These are phyloP conservation scores for Barnettozyma wickerhamii DNA, from an alignment of 805 yeast species.

Conservation along the genomic window DNA sequence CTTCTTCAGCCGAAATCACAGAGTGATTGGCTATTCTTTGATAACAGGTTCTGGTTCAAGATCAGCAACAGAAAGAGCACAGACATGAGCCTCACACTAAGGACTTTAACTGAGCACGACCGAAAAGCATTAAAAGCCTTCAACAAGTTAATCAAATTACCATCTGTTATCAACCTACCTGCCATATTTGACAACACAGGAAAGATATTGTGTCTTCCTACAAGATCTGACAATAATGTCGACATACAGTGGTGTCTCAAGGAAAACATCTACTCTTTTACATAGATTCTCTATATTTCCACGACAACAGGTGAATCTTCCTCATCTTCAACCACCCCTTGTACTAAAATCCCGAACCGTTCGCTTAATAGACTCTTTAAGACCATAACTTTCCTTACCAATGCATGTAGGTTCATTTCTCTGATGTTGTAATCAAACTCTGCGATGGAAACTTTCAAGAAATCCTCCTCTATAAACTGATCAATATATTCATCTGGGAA, in stretches of 20 bases:
- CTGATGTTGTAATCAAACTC: conserved; percentile 25
- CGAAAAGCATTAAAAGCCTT: too few relatives aligned
- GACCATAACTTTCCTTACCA: conserved; percentile 13
- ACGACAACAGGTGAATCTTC: conserved; percentile 25
- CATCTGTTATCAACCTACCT: conserved; percentile 16
- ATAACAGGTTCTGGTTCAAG: conserved; percentile 37
- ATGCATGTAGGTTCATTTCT: conserved; percentile 16
- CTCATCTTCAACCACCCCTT: conserved; percentile 20
- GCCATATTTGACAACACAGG: conserved; percentile 14
- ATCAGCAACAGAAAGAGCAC: conserved; percentile 10
- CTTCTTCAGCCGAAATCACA: conserved; percentile 16
- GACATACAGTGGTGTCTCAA: conserved; percentile 14
- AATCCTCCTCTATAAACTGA: conserved; percentile 27
- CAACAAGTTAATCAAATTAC: too few relatives aligned
- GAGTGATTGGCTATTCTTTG: conserved; percentile 35
- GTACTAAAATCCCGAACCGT: conserved; percentile 16
- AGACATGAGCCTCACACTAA: conserved; percentile 11
- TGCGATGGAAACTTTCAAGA: conserved; percentile 15
- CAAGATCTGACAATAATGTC: conserved; percentile 3
- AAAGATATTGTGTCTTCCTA: conserved; percentile 15
- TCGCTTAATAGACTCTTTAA: conserved; percentile 13
- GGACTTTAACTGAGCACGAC: conserved; percentile 14
- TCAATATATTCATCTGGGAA: conserved; percentile 41
- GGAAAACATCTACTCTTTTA: conserved; percentile 19
- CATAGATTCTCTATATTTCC: not conserved